These are phyloP conservation scores for Bassia scoparia DNA, from an alignment of 148 eudicot genomes.

Conservation along the genomic window DNA sequence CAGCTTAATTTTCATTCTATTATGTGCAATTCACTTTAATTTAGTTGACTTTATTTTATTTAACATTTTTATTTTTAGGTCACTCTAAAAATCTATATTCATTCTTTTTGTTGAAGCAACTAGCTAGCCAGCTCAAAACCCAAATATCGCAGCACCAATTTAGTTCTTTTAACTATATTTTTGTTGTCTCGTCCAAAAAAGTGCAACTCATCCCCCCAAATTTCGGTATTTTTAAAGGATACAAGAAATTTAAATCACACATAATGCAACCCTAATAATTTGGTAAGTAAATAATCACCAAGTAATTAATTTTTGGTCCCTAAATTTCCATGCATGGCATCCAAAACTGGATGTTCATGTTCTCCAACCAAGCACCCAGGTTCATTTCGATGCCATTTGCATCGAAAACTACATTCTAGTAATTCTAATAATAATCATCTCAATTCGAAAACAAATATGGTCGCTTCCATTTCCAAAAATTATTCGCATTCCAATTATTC, in stretches of 20 bases:
- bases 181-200: background rate
- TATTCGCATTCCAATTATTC: background rate
- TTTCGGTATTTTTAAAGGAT: constrained; percentile 2
- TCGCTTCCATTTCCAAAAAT: constrained; percentile 7
- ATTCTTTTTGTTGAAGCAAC: no score
- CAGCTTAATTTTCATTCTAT: no score
- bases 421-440: background rate
- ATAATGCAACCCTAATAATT: background rate
- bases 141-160: background rate
- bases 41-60: no score
- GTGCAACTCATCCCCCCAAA: background rate
- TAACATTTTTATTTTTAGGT: no score
- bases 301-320: background rate
- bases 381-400: constrained; percentile 29
- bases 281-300: background rate
- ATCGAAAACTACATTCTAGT: constrained; percentile 16
- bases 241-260: constrained; percentile 21
- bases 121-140: background rate
- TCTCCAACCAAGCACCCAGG: constrained; percentile 37
- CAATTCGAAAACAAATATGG: background rate
- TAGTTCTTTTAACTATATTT: no score
- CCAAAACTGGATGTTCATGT: constrained; percentile 31
- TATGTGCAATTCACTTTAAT: no score
- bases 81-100: no score
- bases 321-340: constrained; percentile 29